A percentile compares a stretch with the other conserved stretches of the same genome.
Conservation (phyloP, 2,329 filamentous ascomycete genomes). For the Talaromyces albobiverticillius region DNA sequence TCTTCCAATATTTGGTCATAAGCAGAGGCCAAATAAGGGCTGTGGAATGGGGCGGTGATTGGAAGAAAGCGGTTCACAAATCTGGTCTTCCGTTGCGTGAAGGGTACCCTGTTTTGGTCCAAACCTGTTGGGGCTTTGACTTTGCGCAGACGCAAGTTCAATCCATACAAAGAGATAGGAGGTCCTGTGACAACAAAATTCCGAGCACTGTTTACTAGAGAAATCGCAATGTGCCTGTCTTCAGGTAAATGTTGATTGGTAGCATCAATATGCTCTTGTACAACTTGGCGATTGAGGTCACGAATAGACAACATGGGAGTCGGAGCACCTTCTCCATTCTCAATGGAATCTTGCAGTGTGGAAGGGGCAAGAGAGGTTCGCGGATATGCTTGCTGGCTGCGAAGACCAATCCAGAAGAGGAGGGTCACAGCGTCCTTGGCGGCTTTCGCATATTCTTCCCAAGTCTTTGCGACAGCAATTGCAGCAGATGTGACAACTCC, state of each 20-base stretch:
- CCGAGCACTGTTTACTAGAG: constrained; percentile 91
- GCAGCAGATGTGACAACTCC: constrained; percentile 91
- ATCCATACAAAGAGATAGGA: constrained; percentile 90
- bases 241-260: constrained; percentile 94
- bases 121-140: constrained; percentile 97
- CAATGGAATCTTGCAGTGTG: constrained; percentile 86
- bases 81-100: constrained; percentile 92
- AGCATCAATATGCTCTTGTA: constrained; percentile 94
- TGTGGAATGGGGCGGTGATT: constrained; percentile 98
- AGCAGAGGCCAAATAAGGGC: constrained; percentile 82
- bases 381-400: constrained; percentile 96
- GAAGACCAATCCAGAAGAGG: constrained; percentile 97
- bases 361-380: constrained; percentile 88
- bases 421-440: constrained; percentile 80
- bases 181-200: constrained; percentile 97
- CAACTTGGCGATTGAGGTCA: constrained; percentile 79
- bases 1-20: constrained; percentile 82
- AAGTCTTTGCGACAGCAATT: constrained; percentile 84
- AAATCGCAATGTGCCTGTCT: constrained; percentile 91
- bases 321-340: constrained; percentile 90
- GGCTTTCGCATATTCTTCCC: constrained; percentile 85
- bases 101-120: constrained; percentile 90
- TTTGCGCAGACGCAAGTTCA: constrained; percentile 92
- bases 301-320: constrained; percentile 98
- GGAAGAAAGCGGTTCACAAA: constrained; percentile 97